Conservation (phyloP, 2,329 filamentous ascomycete genomes). For the Arthrinium phaeospermum region DNA sequence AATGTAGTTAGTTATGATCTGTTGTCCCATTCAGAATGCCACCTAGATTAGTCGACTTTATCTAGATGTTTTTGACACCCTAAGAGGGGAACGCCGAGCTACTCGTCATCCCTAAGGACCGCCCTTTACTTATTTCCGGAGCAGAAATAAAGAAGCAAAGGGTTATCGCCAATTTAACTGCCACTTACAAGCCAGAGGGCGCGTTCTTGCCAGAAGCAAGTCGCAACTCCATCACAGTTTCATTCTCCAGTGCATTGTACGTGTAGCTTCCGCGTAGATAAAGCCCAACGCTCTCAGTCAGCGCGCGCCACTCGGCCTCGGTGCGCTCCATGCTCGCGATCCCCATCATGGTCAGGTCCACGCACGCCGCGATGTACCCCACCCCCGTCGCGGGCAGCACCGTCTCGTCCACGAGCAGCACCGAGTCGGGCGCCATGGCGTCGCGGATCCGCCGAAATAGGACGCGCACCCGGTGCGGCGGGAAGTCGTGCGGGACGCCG, state of each 20-base stretch:
- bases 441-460: conserved; percentile 40
- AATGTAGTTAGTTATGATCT: no score
- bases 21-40: no score
- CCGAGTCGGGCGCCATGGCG: conserved; percentile 34
- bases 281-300: neutral
- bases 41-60: no score
- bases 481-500: conserved; percentile 44
- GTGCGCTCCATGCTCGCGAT: neutral
- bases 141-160: no score
- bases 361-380: neutral
- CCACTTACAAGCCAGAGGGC: no score
- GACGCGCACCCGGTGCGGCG: conserved; percentile 38
- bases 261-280: neutral
- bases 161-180: no score
- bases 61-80: no score
- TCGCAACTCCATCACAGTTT: neutral
- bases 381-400: conserved; percentile 38
- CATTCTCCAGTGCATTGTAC: neutral
- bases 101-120: no score
- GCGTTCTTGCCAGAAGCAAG: neutral
- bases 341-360: neutral
- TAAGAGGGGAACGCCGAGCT: no score
- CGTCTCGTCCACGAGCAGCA: conserved; percentile 38
- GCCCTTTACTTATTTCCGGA: no score
- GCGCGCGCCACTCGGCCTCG: neutral